Base-by-base conservation (phyloP, 176 grass and related monocot genomes). In the Avena atlantica region DNA sequence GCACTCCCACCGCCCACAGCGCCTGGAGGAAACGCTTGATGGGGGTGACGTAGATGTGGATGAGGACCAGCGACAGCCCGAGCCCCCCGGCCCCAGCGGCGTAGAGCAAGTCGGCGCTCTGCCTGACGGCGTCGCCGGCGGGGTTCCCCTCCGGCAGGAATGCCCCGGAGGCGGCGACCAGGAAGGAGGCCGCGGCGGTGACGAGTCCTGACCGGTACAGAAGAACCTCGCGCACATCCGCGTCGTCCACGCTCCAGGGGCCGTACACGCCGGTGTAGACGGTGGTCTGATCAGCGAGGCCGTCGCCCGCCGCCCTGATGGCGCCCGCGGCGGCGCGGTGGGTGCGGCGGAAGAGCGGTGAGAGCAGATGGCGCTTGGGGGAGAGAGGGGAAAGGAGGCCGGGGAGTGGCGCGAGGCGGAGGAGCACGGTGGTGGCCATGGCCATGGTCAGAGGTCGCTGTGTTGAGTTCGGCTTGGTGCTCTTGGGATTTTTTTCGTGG, bases 11-110 rank as follows among this genome's bases (percentile, higher is more conserved):
- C 5, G 74, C 87, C 93, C 91, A 98, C 12, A 98, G 85, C 45
- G 86, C 91, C 85, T 98, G 95, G 76, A 98, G 86, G 76, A 98
- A 93, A 16, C 93, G 81, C 80, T 98, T 95, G 82, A 98, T 93
- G 4, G 95, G 83, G 4, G 93, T 91, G 53, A 98, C 86, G 25
- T 95, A 98, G 74, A 98, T 98, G 83, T 98, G 95, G 52, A 98
- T 98, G 6, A 98, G 66, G 19, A 98, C 55, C 34, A 98, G 72
- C 64, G 95, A 98, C 3, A 98, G 81, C 23, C 95, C 95, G 13
- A 95, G 77, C 25, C 95, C 95, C 42, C 85, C 83, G 47, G 91
- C 89, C 23, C 95, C 95, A 29, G 91, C 20, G 49, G 87, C 74
- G 74, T 90, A 95, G 50, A 95, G 65, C 17, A 93, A 42, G 53